phyloP scores from a whole-genome alignment of 1,139 yeast genomes.

The Sugiyamaella neomexicana region DNA sequence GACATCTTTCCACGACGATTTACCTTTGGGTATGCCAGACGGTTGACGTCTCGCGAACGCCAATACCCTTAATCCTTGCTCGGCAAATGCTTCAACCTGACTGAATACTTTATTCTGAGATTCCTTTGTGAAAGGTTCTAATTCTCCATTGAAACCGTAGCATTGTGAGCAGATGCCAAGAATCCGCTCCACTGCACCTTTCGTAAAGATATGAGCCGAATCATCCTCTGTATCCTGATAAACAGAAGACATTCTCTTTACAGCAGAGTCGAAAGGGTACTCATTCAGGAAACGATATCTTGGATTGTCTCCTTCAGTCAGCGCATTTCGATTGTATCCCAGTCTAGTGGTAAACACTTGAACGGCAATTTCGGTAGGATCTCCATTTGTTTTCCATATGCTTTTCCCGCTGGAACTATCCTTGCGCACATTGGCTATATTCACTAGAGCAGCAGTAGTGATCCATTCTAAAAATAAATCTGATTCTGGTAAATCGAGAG shows the following conservation, averaged over 20 bases:
- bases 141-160: conserved; percentile 44
- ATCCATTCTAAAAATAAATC: conserved; percentile 51
- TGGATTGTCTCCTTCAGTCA: conserved; percentile 41
- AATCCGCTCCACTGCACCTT: conserved; percentile 80
- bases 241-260: conserved; percentile 72
- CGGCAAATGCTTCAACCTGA: conserved; percentile 63
- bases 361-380: conserved; percentile 82
- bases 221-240: conserved; percentile 46
- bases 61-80: conserved; percentile 71
- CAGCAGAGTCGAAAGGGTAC: conserved; percentile 75
- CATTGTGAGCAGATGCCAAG: conserved; percentile 58
- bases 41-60: conserved; percentile 54
- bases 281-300: conserved; percentile 54
- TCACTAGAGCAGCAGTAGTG: conserved; percentile 65
- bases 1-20: conserved; percentile 33
- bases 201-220: conserved; percentile 52
- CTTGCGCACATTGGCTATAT: conserved; percentile 61
- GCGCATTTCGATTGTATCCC: conserved; percentile 47
- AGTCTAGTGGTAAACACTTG: conserved; percentile 68
- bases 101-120: conserved; percentile 48
- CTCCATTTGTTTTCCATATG: conserved; percentile 77
- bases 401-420: conserved; percentile 41
- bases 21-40: conserved; percentile 6
- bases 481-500: conserved; percentile 27
- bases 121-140: conserved; percentile 36